A percentile compares a stretch with the other conserved stretches of the same genome.
Conservation (phyloP, 2,329 filamentous ascomycete species). For the Harringtonia aguacate region DNA sequence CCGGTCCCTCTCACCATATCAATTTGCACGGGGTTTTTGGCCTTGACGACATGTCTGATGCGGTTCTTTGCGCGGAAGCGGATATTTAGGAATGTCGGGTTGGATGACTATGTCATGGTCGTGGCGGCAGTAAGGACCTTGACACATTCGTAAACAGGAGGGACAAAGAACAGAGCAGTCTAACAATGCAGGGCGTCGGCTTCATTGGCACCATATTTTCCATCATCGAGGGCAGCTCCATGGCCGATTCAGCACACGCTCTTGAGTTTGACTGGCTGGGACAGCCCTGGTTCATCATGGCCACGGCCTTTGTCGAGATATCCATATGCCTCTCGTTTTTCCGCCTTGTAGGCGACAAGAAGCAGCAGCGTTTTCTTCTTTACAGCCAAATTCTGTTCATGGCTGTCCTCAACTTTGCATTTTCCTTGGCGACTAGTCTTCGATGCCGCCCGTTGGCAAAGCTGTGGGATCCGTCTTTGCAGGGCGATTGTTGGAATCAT, state of each 20-base stretch:
- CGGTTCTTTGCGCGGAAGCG: constrained; percentile 20
- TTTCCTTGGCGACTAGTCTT: constrained; percentile 21
- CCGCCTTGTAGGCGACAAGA: constrained; percentile 17
- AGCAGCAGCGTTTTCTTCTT: constrained; percentile 21
- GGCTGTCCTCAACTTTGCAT: constrained; percentile 20
- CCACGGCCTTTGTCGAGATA: constrained; percentile 23
- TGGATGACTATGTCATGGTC: constrained; percentile 23
- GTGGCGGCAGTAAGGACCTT: constrained; percentile 19
- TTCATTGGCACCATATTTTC: constrained; percentile 23
- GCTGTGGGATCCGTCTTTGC: constrained; percentile 21
- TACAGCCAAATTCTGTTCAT: constrained; percentile 20
- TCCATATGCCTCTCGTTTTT: constrained; percentile 26
- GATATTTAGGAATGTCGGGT: constrained; percentile 16
- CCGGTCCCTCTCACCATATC: constrained; percentile 26
- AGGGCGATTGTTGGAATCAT: constrained; percentile 22
- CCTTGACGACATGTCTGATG: constrained; percentile 22
- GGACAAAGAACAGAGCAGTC: not conserved
- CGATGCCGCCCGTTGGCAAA: constrained; percentile 26
- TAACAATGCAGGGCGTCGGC: constrained; percentile 18
- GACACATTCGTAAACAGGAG: not conserved
- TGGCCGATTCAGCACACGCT: constrained; percentile 15
- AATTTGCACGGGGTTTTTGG: constrained; percentile 19
- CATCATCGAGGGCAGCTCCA: constrained; percentile 20
- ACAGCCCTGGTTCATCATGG: constrained; percentile 25
- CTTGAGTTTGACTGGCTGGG: constrained; percentile 23